A percentile compares a stretch with the other conserved stretches of the same genome.
Evolutionary conservation across 2,329 filamentous ascomycete genomes (phyloP).

Genomic region (Sordariomycetes sp.): DNA sequence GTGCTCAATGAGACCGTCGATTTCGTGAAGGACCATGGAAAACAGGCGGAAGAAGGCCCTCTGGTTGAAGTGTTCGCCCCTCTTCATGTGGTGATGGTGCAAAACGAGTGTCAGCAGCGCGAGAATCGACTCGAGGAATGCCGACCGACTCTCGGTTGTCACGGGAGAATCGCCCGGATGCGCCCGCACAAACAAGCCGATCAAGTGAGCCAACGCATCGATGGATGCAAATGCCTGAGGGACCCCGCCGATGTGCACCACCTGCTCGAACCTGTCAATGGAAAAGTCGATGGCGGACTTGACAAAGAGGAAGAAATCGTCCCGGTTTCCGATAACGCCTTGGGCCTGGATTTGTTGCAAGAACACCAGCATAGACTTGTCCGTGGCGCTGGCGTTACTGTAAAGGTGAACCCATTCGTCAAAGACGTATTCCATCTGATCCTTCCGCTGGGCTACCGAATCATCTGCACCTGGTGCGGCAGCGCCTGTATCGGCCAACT

Average conservation of each 20-base stretch:
- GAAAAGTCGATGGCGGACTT: slow-evolving; percentile 71
- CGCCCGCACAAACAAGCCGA: slow-evolving; percentile 51
- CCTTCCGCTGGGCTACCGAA: slow-evolving; percentile 49
- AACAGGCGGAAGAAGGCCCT: slow-evolving; percentile 86
- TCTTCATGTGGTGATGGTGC: slow-evolving; percentile 72
- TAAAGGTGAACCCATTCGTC: slow-evolving; percentile 85
- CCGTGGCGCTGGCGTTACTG: slow-evolving; percentile 62
- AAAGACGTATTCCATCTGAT: slow-evolving; percentile 90
- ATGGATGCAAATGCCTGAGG: slow-evolving; percentile 45
- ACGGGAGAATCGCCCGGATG: not conserved
- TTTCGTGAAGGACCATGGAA: slow-evolving; percentile 67
- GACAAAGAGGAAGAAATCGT: slow-evolving; percentile 70
- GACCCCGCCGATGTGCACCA: slow-evolving; percentile 46
- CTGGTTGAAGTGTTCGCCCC: slow-evolving; percentile 72
- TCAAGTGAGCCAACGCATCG: slow-evolving; percentile 73
- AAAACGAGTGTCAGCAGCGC: slow-evolving; percentile 69
- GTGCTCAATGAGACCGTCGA: slow-evolving; percentile 45
- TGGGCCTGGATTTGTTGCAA: slow-evolving; percentile 70
- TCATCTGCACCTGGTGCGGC: slow-evolving; percentile 32
- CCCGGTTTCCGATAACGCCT: slow-evolving; percentile 57
- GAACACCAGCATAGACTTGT: slow-evolving; percentile 62
- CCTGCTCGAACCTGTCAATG: slow-evolving; percentile 64
- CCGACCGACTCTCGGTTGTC: slow-evolving; percentile 41
- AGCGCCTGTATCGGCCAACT: slow-evolving; percentile 28
- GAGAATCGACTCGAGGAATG: slow-evolving; percentile 66